Conservation (phyloP, 225 moss, liverwort and hornwort species). For the Marchantia paleacea region DNA sequence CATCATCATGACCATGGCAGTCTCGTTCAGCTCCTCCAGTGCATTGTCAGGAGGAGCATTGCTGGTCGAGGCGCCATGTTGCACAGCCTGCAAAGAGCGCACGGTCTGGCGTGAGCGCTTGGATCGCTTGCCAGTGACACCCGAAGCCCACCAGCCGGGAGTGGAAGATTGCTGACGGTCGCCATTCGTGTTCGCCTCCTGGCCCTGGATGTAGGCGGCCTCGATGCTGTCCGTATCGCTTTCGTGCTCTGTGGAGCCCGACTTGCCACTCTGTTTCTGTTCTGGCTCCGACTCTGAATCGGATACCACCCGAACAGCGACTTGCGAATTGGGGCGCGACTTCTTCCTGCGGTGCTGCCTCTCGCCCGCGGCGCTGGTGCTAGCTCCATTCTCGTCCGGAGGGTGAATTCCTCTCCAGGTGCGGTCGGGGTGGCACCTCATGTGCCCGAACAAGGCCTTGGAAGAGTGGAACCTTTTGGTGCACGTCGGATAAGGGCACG, state of each 20-base stretch:
- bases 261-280: slow-evolving; percentile 32
- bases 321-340: slow-evolving; percentile 24
- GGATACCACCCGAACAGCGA: background rate
- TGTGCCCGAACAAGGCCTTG: slow-evolving; percentile 97
- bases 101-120: slow-evolving; percentile 74
- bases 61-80: slow-evolving; percentile 41
- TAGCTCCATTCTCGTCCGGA: slow-evolving; percentile 48
- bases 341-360: slow-evolving; percentile 58
- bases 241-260: slow-evolving; percentile 68
- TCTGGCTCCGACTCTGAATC: slow-evolving; percentile 54
- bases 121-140: slow-evolving; percentile 72
- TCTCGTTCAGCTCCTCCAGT: slow-evolving; percentile 40
- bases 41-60: slow-evolving; percentile 44
- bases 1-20: slow-evolving; percentile 19
- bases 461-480: slow-evolving; percentile 80
- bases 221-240: slow-evolving; percentile 95
- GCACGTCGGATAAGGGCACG: slow-evolving; percentile 50
- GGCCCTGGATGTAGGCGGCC: slow-evolving; percentile 77
- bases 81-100: slow-evolving; percentile 70
- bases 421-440: slow-evolving; percentile 98
- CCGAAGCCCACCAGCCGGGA: slow-evolving; percentile 31
- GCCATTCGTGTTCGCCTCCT: slow-evolving; percentile 9
- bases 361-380: slow-evolving; percentile 20
- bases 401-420: slow-evolving; percentile 92
- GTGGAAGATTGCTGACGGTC: slow-evolving; percentile 48